phyloP scores from a whole-genome alignment of 139 green algal species.

The Chlamydomonas schloesseri region DNA sequence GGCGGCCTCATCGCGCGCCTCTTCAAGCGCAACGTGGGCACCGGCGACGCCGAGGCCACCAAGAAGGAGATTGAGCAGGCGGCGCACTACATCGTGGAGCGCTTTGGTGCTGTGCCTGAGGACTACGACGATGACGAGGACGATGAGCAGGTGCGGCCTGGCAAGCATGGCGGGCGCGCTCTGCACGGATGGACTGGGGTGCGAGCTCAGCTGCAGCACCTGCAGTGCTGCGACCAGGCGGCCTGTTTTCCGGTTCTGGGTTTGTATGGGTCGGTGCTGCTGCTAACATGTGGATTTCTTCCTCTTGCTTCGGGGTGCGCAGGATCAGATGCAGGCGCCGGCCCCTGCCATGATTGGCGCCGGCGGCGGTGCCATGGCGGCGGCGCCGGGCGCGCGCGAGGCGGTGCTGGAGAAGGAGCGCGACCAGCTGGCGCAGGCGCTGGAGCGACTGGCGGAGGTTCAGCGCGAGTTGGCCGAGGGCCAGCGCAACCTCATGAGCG shows the following conservation, averaged over 20 bases:
- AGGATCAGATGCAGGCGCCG: too few relatives aligned
- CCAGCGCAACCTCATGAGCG: conserved; percentile 79
- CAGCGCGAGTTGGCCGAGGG: conserved; percentile 78
- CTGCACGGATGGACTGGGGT: too few relatives aligned
- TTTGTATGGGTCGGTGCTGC: too few relatives aligned
- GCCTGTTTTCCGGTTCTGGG: too few relatives aligned
- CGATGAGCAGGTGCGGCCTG: conserved; percentile 22
- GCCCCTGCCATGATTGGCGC: too few relatives aligned
- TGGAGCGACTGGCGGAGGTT: conserved; percentile 79
- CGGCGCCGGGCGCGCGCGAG: background rate
- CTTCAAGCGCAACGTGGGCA: background rate
- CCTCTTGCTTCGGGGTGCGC: too few relatives aligned
- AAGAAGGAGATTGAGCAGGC: conserved; percentile 50
- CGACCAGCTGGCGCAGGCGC: conserved; percentile 68
- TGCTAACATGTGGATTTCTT: too few relatives aligned
- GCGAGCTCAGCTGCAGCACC: too few relatives aligned
- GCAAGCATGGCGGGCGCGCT: conserved; percentile 12
- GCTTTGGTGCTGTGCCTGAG: conserved; percentile 59
- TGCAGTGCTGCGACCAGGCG: too few relatives aligned
- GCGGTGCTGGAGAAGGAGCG: conserved; percentile 68
- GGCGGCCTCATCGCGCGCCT: conserved; percentile 21
- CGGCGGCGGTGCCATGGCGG: too few relatives aligned
- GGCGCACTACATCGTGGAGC: conserved; percentile 64
- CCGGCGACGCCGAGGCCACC: conserved; percentile 5
- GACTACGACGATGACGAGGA: conserved; percentile 51